phyloP scores from a whole-genome alignment of 2,329 filamentous ascomycete species.

The Lachnellula occidentalis region DNA sequence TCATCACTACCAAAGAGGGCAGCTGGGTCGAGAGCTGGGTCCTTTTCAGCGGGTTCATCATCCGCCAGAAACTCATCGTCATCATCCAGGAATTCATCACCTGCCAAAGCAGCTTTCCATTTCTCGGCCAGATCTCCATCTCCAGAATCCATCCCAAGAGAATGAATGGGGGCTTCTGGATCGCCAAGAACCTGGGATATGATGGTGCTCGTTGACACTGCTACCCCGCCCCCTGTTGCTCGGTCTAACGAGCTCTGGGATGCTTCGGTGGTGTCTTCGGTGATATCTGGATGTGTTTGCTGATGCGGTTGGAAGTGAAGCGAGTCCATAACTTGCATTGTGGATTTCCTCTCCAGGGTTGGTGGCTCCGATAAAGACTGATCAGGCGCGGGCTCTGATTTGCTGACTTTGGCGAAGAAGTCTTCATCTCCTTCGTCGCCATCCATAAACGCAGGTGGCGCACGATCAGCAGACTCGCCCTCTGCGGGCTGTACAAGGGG shows the following conservation, averaged over 20 bases:
- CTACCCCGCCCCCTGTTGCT: constrained; percentile 22
- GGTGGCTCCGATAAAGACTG: constrained; percentile 4
- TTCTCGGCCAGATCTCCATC: constrained; percentile 65
- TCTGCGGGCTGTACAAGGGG: constrained; percentile 48
- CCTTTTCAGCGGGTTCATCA: constrained; percentile 27
- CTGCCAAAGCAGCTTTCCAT: constrained; percentile 77
- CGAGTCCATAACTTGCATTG: constrained; percentile 57
- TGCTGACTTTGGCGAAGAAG: constrained; percentile 49
- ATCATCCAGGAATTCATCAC: constrained; percentile 56
- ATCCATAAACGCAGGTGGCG: constrained; percentile 33
- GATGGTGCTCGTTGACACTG: constrained; percentile 24
- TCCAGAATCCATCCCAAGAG: constrained; percentile 32
- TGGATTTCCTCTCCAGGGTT: constrained; percentile 62
- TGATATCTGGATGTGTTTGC: constrained; percentile 14
- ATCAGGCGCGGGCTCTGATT: constrained; percentile 27
- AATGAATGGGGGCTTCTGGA: constrained; percentile 23
- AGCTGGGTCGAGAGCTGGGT: constrained; percentile 50
- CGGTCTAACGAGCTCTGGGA: constrained; percentile 16
- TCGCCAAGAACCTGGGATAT: constrained; percentile 22
- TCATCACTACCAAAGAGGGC: constrained; percentile 77
- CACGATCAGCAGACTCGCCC: constrained; percentile 25
- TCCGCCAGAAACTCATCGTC: constrained; percentile 60
- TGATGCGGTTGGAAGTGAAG: constrained; percentile 35
- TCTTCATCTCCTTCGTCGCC: constrained; percentile 40
- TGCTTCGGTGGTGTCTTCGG: constrained; percentile 11